These are phyloP conservation scores for Fusarium gaditjirri DNA, from an alignment of 2,329 filamentous ascomycete genomes.

Conservation along the genomic window DNA sequence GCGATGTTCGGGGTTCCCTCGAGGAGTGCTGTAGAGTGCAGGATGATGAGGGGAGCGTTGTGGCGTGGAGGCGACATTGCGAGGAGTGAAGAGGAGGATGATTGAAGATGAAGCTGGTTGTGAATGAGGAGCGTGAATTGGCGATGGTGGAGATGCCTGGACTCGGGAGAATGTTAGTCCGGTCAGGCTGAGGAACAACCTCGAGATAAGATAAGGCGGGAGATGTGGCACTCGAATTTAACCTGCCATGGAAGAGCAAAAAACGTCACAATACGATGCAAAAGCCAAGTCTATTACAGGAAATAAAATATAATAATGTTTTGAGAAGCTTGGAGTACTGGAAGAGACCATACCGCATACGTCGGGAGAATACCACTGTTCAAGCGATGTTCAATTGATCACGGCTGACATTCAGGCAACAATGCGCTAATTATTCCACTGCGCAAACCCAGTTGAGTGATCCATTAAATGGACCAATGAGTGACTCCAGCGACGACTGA, in stretches of 20 bases:
- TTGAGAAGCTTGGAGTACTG: rapidly evolving
- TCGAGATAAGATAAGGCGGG: no score
- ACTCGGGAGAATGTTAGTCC: rapidly evolving
- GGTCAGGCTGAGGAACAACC: neutral
- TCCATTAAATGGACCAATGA: neutral
- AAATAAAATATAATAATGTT: rapidly evolving
- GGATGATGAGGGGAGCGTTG: neutral
- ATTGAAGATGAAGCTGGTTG: neutral
- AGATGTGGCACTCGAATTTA: neutral
- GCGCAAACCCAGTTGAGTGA: neutral
- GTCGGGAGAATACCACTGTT: neutral
- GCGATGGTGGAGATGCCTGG: neutral
- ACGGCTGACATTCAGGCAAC: no score
- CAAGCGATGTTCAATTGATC: neutral
- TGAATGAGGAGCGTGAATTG: neutral
- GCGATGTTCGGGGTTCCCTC: neutral
- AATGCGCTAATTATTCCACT: neutral
- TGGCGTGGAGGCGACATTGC: neutral
- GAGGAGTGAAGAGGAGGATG: neutral
- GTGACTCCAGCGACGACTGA: neutral
- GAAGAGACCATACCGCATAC: neutral
- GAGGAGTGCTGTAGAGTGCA: neutral
- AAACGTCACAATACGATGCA: rapidly evolving
- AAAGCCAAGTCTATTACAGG: no score
- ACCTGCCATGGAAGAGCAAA: neutral